Base-by-base conservation (phyloP, 768 basidiomycete species). In the Suillus cothurnatus region DNA sequence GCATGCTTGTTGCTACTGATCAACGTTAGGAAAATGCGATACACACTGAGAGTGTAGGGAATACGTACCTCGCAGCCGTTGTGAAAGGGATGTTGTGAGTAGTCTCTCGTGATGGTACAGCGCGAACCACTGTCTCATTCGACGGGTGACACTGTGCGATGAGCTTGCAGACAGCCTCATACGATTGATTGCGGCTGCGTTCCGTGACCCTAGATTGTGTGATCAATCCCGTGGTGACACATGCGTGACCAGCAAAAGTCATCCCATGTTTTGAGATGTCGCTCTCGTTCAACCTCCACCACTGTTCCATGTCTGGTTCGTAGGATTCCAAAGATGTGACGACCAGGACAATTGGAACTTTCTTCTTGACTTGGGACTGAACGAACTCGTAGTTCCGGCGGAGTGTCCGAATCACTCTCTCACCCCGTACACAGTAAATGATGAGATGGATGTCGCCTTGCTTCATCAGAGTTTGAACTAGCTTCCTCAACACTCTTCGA, bases 151-250 rank as follows among this genome's bases (percentile, higher is more conserved):
- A 21, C 7, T 73, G 76, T 23, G 65, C 60, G 31, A 82, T 36
- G 67, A 84, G 76, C 68, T 82, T 84, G 66, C 82, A 66, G 53
- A 82, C 64, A 0, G 79, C 79, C 61, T 81, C 80, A 64, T 84
- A 76, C 65, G 63, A 72, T 68, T 55, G 60, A 61, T 38, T 68
- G 57, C 6, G 71, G 69, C 26, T 65, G 60, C 12, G 68, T 72
- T 12, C 36, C 38, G 43, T 34, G 1, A 34, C 34, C 8, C 11
- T 34, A 34, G 34, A 34, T 34, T 34, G 34, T 34, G 34, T 34
- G 9, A 11, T 34, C 34, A 1, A 9, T 9, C 15, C 38, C 4
- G 43, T 45, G 21, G 43, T 45, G 21, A 45, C 9, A n/a, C 43
- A 45, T 11, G 43, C 43, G 11, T 45, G 43, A 4, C 43, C 43